phyloP scores from a whole-genome alignment of 2,329 filamentous ascomycete species.

The Fusarium illudens region DNA sequence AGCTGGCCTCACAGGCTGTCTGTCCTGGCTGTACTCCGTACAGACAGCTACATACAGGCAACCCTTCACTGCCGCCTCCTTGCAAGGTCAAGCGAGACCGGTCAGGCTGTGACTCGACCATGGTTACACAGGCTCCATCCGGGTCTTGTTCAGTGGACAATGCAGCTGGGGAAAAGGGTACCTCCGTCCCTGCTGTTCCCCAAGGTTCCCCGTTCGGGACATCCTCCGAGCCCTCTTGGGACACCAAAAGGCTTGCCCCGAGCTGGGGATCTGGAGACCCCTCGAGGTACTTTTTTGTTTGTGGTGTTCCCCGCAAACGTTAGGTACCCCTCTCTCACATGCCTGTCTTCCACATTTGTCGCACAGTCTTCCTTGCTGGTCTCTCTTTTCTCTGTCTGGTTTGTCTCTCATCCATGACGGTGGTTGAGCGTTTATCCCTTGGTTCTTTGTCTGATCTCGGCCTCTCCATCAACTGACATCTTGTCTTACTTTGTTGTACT shows the following conservation, averaged over 20 bases:
- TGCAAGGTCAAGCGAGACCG: slow-evolving; percentile 20
- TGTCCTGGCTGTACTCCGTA: background rate
- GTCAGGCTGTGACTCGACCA: slow-evolving; percentile 10
- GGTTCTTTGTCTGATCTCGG: slow-evolving; percentile 6
- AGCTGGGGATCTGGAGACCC: slow-evolving; percentile 34
- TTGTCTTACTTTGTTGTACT: background rate
- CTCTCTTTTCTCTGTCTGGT: slow-evolving; percentile 1
- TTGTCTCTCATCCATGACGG: background rate
- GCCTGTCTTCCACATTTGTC: slow-evolving; percentile 27
- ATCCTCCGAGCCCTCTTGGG: slow-evolving; percentile 24
- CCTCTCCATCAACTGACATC: background rate
- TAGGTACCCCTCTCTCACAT: slow-evolving; percentile 40
- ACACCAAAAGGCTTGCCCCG: slow-evolving; percentile 30
- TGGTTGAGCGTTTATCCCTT: background rate
- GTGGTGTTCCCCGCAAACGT: slow-evolving; percentile 19
- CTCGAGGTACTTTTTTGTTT: slow-evolving; percentile 34
- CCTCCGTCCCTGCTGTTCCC: slow-evolving; percentile 7
- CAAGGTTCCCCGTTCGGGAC: slow-evolving; percentile 31
- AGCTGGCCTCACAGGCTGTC: background rate
- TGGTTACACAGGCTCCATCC: slow-evolving; percentile 13
- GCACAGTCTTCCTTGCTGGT: background rate
- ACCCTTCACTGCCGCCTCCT: background rate
- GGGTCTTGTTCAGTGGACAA: background rate
- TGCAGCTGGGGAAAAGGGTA: background rate
- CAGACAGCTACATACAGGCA: background rate